These are phyloP conservation scores for Polyporus arcularius DNA, from an alignment of 768 basidiomycete genomes.

Conservation along the genomic window DNA sequence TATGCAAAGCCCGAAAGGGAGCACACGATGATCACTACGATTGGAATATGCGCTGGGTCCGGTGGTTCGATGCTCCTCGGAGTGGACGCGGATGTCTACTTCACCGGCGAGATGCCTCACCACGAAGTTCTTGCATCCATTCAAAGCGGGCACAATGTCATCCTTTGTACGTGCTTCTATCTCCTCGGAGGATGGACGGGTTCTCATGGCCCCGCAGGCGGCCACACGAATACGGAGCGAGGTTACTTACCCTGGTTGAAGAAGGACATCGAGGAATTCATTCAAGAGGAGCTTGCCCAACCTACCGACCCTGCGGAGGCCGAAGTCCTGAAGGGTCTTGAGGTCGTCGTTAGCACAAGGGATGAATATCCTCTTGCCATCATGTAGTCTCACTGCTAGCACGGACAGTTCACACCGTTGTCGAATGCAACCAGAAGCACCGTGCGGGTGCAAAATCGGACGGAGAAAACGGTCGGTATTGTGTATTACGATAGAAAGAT, in stretches of 20 bases:
- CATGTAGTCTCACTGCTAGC: conserved; percentile 39
- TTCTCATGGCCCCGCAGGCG: conserved; percentile 49
- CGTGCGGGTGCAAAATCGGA: not conserved
- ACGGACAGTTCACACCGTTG: not conserved
- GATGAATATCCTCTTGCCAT: conserved; percentile 78
- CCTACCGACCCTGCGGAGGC: conserved; percentile 25
- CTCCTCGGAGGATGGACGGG: not conserved
- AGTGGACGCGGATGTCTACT: conserved; percentile 78
- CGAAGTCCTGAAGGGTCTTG: conserved; percentile 34
- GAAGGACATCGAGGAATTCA: conserved; percentile 54
- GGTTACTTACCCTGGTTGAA: conserved; percentile 84
- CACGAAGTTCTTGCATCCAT: conserved; percentile 86
- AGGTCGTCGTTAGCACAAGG: conserved; percentile 69
- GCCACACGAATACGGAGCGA: conserved; percentile 94
- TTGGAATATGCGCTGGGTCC: conserved; percentile 92
- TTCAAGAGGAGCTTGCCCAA: conserved; percentile 43
- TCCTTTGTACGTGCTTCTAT: conserved; percentile 65
- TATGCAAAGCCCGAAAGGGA: conserved; percentile 34
- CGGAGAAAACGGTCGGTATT: conserved; percentile 7
- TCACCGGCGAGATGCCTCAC: conserved; percentile 93
- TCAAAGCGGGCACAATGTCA: conserved; percentile 73
- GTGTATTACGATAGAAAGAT: conserved; percentile 13
- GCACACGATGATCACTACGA: conserved; percentile 44
- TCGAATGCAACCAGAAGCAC: not conserved
- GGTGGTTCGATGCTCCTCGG: conserved; percentile 78